These are phyloP conservation scores for Lablab purpureus DNA, from an alignment of 306 rosid genomes.

Conservation along the genomic window DNA sequence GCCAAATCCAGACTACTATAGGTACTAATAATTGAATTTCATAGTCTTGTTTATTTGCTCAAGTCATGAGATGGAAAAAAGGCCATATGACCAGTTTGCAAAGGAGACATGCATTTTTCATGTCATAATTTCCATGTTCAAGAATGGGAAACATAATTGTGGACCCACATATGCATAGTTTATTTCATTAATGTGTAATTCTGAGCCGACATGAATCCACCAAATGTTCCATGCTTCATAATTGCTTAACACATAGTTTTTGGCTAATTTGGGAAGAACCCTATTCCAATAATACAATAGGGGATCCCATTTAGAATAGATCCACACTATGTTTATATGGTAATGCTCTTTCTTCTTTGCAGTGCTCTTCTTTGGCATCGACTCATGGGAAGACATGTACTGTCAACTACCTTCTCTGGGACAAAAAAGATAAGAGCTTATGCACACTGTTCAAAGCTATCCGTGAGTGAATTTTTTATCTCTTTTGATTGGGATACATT, in stretches of 20 bases:
- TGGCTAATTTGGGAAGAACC: background rate
- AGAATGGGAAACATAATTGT: background rate
- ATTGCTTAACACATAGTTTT: background rate
- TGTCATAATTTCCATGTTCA: constrained; percentile 7
- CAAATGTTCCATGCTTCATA: constrained; percentile 16
- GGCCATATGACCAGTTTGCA: background rate
- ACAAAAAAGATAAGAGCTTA: constrained; percentile 77
- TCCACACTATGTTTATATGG: constrained; percentile 8
- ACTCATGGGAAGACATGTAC: constrained; percentile 81
- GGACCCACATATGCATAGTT: constrained; percentile 2
- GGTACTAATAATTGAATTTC: constrained; percentile 40
- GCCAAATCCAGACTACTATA: constrained; percentile 87
- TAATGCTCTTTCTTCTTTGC: constrained; percentile 31
- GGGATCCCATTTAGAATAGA: constrained; percentile 12
- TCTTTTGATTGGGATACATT: background rate
- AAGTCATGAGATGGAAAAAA: constrained; percentile 19
- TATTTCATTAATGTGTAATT: background rate
- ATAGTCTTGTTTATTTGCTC: background rate
- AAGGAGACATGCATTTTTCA: constrained; percentile 28
- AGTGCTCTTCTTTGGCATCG: constrained; percentile 97
- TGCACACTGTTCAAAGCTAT: constrained; percentile 88
- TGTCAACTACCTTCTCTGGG: constrained; percentile 71
- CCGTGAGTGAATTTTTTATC: constrained; percentile 58
- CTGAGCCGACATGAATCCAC: constrained; percentile 21
- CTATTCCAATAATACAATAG: constrained; percentile 17